A percentile compares a stretch with the other conserved stretches of the same genome.
Conservation (phyloP, 805 yeast genomes). For the Wickerhamiella alocasiicola region DNA sequence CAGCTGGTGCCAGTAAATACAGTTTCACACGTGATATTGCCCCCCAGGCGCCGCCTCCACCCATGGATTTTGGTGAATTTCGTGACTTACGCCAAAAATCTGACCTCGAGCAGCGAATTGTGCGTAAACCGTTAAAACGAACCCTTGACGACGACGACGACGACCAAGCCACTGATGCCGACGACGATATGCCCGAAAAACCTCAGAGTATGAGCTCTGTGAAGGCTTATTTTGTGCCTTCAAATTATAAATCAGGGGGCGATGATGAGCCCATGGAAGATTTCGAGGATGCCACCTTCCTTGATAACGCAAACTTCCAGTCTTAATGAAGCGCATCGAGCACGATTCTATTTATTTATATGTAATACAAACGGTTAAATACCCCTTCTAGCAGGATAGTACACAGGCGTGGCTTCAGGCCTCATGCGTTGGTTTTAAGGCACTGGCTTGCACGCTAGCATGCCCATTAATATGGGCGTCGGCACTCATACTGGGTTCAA, state of each 20-base stretch:
- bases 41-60: slow-evolving; percentile 1
- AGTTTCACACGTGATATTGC: slow-evolving; percentile 1
- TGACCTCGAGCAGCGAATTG: not conserved
- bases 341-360: too few species aligned
- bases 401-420: too few species aligned
- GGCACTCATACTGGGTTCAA: too few species aligned
- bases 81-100: slow-evolving; percentile 3
- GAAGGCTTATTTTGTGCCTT: slow-evolving; percentile 15
- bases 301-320: too few species aligned
- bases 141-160: slow-evolving; percentile 14
- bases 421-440: too few species aligned
- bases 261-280: slow-evolving; percentile 14
- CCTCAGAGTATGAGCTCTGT: slow-evolving; percentile 5
- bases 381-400: too few species aligned
- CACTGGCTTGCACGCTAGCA: too few species aligned
- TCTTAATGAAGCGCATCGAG: too few species aligned
- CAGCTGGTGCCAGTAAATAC: slow-evolving; percentile 8
- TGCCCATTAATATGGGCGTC: too few species aligned
- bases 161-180: slow-evolving; percentile 18
- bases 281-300: slow-evolving; percentile 24
- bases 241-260: slow-evolving; percentile 12
- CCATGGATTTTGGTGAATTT: slow-evolving; percentile 2
- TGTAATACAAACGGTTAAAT: too few species aligned
- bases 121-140: slow-evolving; percentile 4
- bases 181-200: not conserved